Percentiles rank a stretch among this genome's conserved stretches.
These are phyloP conservation scores for Nicotiana otophora DNA, from an alignment of 257 asterid species.

Conservation along the genomic window DNA sequence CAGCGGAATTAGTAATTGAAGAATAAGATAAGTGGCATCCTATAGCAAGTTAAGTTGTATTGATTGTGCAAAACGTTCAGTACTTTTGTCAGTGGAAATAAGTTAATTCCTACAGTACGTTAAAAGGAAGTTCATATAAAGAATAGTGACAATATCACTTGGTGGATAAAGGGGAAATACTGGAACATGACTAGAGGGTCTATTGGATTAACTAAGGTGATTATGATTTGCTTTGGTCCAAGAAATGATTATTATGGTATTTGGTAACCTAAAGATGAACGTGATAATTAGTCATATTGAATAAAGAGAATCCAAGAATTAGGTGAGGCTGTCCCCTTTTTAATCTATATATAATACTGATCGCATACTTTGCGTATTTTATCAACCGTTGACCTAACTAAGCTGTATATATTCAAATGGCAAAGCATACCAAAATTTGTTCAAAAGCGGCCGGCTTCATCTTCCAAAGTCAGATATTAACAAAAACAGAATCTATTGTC, in stretches of 20 bases:
- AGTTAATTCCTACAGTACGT: neutral
- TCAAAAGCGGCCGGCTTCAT: neutral
- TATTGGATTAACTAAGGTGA: neutral
- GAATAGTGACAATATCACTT: neutral
- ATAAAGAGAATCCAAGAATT: slow-evolving; percentile 4
- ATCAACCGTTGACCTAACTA: neutral
- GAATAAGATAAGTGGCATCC: too few species aligned
- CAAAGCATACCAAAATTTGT: neutral
- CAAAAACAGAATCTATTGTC: neutral
- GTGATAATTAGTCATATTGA: slow-evolving; percentile 1
- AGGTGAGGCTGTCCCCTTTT: slow-evolving; percentile 2
- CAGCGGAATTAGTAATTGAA: too few species aligned
- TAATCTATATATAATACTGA: neutral
- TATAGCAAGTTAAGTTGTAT: too few species aligned
- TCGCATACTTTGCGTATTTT: slow-evolving; percentile 6
- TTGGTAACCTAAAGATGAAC: slow-evolving; percentile 30
- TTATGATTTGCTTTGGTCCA: neutral
- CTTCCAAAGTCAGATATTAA: neutral
- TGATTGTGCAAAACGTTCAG: neutral
- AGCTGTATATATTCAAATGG: neutral
- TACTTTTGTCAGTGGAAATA: neutral
- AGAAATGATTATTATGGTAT: slow-evolving; percentile 6
- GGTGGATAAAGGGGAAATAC: neutral
- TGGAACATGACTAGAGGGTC: neutral
- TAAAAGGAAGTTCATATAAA: neutral